Evolutionary conservation across 352 stramenopile species (phyloP).

Genomic region (Phytophthora sansomeana): DNA sequence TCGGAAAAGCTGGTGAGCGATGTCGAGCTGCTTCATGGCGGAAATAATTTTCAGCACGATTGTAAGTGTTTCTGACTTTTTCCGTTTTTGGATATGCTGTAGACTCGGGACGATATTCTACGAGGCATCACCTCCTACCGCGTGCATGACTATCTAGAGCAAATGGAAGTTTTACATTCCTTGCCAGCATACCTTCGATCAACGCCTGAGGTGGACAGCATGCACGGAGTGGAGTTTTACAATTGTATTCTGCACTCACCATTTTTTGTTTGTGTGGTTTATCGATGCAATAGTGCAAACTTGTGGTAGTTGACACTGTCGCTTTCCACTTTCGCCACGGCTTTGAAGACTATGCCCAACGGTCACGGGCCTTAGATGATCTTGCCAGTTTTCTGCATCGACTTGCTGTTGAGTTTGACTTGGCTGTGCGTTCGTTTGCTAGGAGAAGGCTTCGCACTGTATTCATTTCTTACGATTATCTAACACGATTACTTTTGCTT

Average conservation of each 20-base stretch:
- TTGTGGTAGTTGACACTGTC: constrained; percentile 94
- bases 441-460: neutral
- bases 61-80: neutral
- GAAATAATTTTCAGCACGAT: too few relatives aligned
- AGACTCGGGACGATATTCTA: constrained; percentile 86
- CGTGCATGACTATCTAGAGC: constrained; percentile 90
- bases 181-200: constrained; percentile 65
- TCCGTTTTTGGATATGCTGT: constrained; percentile 5
- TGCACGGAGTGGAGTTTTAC: neutral
- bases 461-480: neutral
- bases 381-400: constrained; percentile 77
- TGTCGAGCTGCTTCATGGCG: too few relatives aligned
- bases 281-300: constrained; percentile 59
- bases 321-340: constrained; percentile 95
- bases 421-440: constrained; percentile 48
- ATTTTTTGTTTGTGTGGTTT: neutral
- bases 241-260: neutral
- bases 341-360: constrained; percentile 77
- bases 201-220: constrained; percentile 40
- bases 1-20: constrained; percentile 43
- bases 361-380: constrained; percentile 71
- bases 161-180: constrained; percentile 87
- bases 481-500: neutral
- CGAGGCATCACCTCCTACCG: constrained; percentile 78
- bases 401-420: constrained; percentile 60